Evolutionary conservation across 768 basidiomycete genomes (phyloP), one percentile per base, ranked within the genome.

Genomic region (Termitomyces sp.): DNA sequence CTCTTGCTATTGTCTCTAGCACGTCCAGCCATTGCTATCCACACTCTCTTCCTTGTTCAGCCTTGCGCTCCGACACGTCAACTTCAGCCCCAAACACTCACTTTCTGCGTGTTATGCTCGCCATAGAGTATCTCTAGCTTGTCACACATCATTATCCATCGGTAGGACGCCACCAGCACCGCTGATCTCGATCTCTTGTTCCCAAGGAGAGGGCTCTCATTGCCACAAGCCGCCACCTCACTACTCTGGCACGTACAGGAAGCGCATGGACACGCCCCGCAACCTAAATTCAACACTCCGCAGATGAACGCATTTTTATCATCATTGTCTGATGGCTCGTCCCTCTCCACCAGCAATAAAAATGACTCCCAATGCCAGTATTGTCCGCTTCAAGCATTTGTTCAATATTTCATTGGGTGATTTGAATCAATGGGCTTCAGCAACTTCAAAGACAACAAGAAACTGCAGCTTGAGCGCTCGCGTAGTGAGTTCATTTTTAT

Each of bases 41-140:
- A 23, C 23, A 1, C 83, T 98, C 43, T 92, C 95, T 1, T 85
- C 92, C 16, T 82, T 96, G 6, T 96, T 98, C 69, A 90, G 90
- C 0, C 93, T 80, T 52, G 72, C 78, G 5, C 80, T 81, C 67
- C 79, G 79, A 80, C 68, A 72, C 79, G 2, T 81, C 23, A 23
- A 23, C 30, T 6, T 30, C 30, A 6, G 30, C 6, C 30, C 30
- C 30, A 4, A 30, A 80, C 64, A 66, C 76, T 12, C 79, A 79
- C 67, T 98, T 93, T 70, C 83, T 96, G 35, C 87, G 89, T 47
- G 81, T 91, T 16, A 87, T 88, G 4, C 85, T 87, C 38, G 96
- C 95, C 1, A 90, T 90, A 65, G 96, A 99, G 69, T 96, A 99
- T 64, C 77, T 99, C 51, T 76, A 98, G n/a, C 82, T 98, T 12